Percentiles rank a stretch among this genome's conserved stretches.
Conservation (phyloP, 2,329 filamentous ascomycete genomes). For the Penicillium hordei region DNA sequence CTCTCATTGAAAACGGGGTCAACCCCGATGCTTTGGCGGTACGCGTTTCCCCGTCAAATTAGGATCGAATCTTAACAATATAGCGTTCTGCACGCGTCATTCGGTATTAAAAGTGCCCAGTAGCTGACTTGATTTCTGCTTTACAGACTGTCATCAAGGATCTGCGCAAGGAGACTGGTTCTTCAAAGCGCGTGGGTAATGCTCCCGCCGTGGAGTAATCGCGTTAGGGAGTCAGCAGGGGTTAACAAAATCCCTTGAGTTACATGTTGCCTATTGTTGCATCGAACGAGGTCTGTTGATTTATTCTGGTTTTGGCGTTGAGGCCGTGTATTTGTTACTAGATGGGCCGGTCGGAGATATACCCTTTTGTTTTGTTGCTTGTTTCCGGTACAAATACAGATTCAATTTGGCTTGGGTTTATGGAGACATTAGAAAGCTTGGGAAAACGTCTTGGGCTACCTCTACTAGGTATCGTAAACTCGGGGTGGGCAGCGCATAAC, state of each 20-base stretch:
- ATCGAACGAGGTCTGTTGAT: neutral
- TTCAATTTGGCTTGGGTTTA: conserved; percentile 9
- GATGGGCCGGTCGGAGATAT: conserved; percentile 15
- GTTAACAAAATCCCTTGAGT: neutral
- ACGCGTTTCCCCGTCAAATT: conserved; percentile 44
- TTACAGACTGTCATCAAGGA: conserved; percentile 49
- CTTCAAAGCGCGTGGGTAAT: conserved; percentile 28
- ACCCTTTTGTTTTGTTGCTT: conserved; percentile 16
- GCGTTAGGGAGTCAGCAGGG: neutral
- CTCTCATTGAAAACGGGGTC: conserved; percentile 93
- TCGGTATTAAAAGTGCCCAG: neutral
- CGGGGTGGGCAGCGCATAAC: conserved; percentile 1
- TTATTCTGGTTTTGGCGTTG: conserved; percentile 16
- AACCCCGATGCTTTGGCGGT: conserved; percentile 94
- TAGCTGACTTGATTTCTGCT: conserved; percentile 1
- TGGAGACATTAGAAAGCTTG: neutral
- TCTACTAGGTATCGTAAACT: conserved; percentile 13
- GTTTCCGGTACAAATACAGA: conserved; percentile 8
- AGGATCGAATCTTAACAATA: neutral
- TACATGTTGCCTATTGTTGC: too few species aligned
- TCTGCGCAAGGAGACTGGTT: conserved; percentile 42
- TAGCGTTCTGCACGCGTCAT: neutral
- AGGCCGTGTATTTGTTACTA: neutral
- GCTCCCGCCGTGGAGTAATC: conserved; percentile 21
- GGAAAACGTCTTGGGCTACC: conserved; percentile 3